Evolutionary conservation across 202 grass and related monocot genomes (phyloP).

Genomic region (Digitaria exilis): DNA sequence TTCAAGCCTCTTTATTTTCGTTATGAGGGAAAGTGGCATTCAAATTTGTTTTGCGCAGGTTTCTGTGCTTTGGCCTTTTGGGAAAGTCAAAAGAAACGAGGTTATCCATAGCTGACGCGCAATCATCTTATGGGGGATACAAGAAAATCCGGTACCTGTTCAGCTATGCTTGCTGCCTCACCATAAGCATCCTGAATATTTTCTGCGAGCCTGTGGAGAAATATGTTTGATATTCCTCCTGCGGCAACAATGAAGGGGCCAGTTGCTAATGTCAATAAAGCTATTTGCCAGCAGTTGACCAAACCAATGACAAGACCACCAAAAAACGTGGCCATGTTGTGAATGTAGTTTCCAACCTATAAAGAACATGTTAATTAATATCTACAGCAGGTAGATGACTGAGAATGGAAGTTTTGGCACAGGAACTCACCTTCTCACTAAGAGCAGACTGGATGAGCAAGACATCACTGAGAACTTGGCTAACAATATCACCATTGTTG

Average conservation of each 20-base stretch:
- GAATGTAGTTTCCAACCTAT: conserved; percentile 99
- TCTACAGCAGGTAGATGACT: not conserved
- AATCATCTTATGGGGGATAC: not conserved
- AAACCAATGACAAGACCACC: conserved; percentile 94
- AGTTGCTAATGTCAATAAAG: conserved; percentile 84
- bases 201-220: conserved; percentile 97
- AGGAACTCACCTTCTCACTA: conserved; percentile 80
- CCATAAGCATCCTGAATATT: conserved; percentile 99
- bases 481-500: conserved; percentile 97
- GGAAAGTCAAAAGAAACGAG: not conserved
- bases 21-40: not conserved
- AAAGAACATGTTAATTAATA: conserved; percentile 14
- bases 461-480: conserved; percentile 96
- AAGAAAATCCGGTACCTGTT: conserved; percentile 64
- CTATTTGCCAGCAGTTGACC: conserved; percentile 97
- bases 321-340: conserved; percentile 99
- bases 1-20: not conserved
- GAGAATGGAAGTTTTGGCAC: conserved; percentile 8
- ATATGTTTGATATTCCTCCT: conserved; percentile 99
- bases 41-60: not conserved
- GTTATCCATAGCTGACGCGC: not conserved
- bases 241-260: conserved; percentile 96
- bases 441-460: conserved; percentile 96
- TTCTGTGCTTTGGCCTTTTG: not conserved
- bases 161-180: conserved; percentile 97